Percentiles rank a stretch among this genome's conserved stretches.
Evolutionary conservation across 305 asterid genomes (phyloP).

Genomic region (Lippia alba): DNA sequence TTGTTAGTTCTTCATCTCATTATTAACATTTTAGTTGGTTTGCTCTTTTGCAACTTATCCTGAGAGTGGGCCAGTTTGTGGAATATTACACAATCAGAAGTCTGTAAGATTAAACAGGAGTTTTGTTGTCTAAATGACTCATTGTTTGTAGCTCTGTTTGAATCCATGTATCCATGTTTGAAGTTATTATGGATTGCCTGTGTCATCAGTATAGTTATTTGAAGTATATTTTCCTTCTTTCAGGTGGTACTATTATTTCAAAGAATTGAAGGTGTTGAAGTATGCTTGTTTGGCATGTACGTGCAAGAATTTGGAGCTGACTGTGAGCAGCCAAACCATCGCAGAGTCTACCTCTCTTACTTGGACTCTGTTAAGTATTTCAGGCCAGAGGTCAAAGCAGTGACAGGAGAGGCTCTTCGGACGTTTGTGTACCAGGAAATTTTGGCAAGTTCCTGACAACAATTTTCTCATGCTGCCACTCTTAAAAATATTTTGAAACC

Average conservation of each 20-base stretch:
- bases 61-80: background rate
- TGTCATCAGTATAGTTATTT: constrained; percentile 17
- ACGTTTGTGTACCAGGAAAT: constrained; percentile 97
- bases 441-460: constrained; percentile 60
- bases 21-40: background rate
- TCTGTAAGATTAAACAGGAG: constrained; percentile 2
- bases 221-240: constrained; percentile 34
- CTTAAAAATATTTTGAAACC: constrained; percentile 3
- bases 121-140: constrained; percentile 13
- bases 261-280: constrained; percentile 98
- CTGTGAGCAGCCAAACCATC: constrained; percentile 95
- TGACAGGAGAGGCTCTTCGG: constrained; percentile 96
- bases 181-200: background rate
- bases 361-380: constrained; percentile 98
- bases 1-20: constrained; percentile 9
- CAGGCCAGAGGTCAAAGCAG: constrained; percentile 92
- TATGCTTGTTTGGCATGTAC: constrained; percentile 97
- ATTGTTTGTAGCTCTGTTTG: background rate
- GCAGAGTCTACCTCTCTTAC: constrained; percentile 96
- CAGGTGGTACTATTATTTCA: constrained; percentile 93
- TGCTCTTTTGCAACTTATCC: constrained; percentile 1
- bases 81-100: background rate
- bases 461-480: constrained; percentile 20
- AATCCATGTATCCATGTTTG: too few relatives aligned
- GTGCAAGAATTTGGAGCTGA: constrained; percentile 99